Base-by-base conservation (phyloP, 176 grass and related monocot genomes). In the Aegilops sharonensis region DNA sequence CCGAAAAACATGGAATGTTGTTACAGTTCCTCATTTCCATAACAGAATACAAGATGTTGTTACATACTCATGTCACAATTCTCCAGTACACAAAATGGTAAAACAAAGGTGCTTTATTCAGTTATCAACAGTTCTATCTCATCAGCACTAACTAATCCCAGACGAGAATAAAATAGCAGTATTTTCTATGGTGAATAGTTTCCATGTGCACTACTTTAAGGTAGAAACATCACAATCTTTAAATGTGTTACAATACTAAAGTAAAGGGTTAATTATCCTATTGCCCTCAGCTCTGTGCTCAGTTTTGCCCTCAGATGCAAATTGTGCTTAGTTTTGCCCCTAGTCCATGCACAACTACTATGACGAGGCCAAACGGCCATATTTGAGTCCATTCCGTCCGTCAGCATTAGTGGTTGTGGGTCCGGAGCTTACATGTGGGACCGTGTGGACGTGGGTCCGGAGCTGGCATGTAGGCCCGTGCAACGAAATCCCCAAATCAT, bases 161-260 rank as follows among this genome's bases (percentile, higher is more conserved):
- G 10, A 78, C 0, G 13, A 82, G 12, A 59, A 35, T 75, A 85
- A 20, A 86, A 80, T 42, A 65, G 30, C 31, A 83, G 23, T 42
- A 42, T 42, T 42, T 42, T 42, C 40, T 42, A 52, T 30, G 36
- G 65, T 66, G 3, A 87, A 65, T 7, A 27, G 3, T 17, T 66
- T 87, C 43, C 21, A 73, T 57, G 5, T 85, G 42, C 30, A 66
- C 65, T 80, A 79, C 56, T 73, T 50, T 57, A 23, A 73, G 59
- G 59, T 31, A 52, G 4, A 17, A 52, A 52, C 14, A 52, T 52
- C 48, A 52, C 48, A 17, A 52, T 52, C 1, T 56, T 45, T 36
- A 12, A 63, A 69, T 78, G 37, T 54, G 39, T 56, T 24, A 86
- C 60, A 57, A 4, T 68, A 72, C 25, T 27, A 27, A 27, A 27